phyloP scores from a whole-genome alignment of 495 filamentous ascomycete genomes.

The Daldinia concentrica region DNA sequence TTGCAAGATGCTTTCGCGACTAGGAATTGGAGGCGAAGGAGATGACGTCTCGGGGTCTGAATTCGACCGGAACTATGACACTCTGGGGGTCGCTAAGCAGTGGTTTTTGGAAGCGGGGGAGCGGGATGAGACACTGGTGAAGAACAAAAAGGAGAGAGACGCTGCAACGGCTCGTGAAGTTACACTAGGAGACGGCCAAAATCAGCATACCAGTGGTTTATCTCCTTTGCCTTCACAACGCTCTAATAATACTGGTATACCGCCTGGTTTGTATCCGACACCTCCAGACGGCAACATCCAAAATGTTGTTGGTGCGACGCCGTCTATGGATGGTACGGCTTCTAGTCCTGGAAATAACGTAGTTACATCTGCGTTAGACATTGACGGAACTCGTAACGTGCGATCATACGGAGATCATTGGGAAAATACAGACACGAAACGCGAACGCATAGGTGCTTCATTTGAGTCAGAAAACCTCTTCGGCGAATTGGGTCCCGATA shows the following conservation, averaged over 20 bases:
- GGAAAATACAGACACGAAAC: constrained; percentile 50
- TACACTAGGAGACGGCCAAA: constrained; percentile 50
- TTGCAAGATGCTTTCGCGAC: constrained; percentile 48
- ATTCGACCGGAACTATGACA: constrained; percentile 58
- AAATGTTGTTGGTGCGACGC: constrained; percentile 54
- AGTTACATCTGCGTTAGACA: constrained; percentile 34
- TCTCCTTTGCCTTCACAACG: constrained; percentile 58
- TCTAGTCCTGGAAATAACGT: constrained; percentile 58
- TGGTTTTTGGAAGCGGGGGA: constrained; percentile 68
- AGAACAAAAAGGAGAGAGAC: constrained; percentile 64
- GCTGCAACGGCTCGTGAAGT: constrained; percentile 56
- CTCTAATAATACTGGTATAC: constrained; percentile 60
- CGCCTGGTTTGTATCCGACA: constrained; percentile 82
- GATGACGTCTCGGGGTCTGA: constrained; percentile 29
- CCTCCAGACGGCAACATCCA: constrained; percentile 81
- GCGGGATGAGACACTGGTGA: constrained; percentile 55
- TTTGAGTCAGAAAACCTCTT: constrained; percentile 72
- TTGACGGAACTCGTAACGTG: constrained; percentile 40
- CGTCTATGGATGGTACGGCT: constrained; percentile 59
- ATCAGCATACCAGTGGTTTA: constrained; percentile 47
- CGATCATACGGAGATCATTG: constrained; percentile 46
- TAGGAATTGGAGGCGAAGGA: constrained; percentile 35
- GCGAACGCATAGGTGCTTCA: constrained; percentile 48
- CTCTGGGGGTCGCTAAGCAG: constrained; percentile 70
- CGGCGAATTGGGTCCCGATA: constrained; percentile 74